Conservation (phyloP, 495 filamentous ascomycete species). For the Lichenothelia convexa region DNA sequence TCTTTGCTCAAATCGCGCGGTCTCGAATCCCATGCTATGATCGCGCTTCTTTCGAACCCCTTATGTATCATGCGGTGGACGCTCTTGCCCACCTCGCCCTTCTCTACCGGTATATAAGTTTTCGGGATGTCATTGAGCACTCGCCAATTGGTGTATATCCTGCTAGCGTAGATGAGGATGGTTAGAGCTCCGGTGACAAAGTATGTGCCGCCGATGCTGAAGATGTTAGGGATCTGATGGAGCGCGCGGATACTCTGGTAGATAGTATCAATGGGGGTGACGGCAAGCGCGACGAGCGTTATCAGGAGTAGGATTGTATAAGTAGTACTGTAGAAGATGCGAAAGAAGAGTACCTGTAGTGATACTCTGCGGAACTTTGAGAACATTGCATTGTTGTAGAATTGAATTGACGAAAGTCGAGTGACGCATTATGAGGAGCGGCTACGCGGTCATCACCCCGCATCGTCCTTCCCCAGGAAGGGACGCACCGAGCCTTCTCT, state of each 20-base stretch:
- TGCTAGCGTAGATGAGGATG: constrained; percentile 58
- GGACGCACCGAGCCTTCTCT: too few relatives aligned
- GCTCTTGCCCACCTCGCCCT: constrained; percentile 51
- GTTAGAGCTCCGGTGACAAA: constrained; percentile 54
- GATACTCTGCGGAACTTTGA: too few relatives aligned
- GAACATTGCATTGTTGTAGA: too few relatives aligned
- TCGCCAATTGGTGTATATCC: constrained; percentile 76
- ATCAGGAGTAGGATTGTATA: constrained; percentile 64
- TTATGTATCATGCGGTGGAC: constrained; percentile 58
- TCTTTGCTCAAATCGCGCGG: constrained; percentile 36
- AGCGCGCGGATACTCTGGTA: constrained; percentile 45
- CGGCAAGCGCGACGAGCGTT: constrained; percentile 50
- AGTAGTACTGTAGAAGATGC: constrained; percentile 62
- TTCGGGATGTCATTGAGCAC: constrained; percentile 71
- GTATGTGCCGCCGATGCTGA: constrained; percentile 65
- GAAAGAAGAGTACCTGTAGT: constrained; percentile 42
- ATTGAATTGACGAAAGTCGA: too few relatives aligned
- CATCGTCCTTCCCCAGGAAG: too few relatives aligned
- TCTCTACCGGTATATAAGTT: constrained; percentile 61
- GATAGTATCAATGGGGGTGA: constrained; percentile 72
- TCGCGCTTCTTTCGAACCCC: constrained; percentile 52
- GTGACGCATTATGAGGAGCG: too few relatives aligned
- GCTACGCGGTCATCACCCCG: too few relatives aligned
- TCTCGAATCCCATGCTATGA: constrained; percentile 59
- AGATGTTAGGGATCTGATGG: constrained; percentile 27